These are phyloP conservation scores for Raffaelea arxii DNA, from an alignment of 2,329 filamentous ascomycete species.

Conservation along the genomic window DNA sequence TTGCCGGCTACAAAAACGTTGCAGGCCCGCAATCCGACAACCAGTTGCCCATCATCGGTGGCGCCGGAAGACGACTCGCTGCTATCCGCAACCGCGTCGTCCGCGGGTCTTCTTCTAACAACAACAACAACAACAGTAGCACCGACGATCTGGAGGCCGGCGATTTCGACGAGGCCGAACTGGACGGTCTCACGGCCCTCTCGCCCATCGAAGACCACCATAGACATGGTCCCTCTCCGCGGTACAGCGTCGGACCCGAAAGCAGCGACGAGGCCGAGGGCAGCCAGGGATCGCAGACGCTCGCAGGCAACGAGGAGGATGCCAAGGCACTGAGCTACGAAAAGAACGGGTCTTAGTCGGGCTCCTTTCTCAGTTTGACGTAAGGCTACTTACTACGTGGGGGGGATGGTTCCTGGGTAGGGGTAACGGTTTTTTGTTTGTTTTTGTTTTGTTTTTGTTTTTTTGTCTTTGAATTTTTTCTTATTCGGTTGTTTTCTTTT, in stretches of 20 bases:
- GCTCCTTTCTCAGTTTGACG: too few species aligned
- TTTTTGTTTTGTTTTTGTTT: background rate
- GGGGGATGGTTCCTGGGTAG: too few species aligned
- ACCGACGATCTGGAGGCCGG: constrained; percentile 46
- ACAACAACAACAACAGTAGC: constrained; percentile 11
- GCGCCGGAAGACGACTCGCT: constrained; percentile 19
- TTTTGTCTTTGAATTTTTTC: background rate
- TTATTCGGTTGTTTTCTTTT: background rate
- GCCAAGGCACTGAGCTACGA: too few species aligned
- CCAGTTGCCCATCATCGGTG: background rate
- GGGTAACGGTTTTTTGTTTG: too few species aligned
- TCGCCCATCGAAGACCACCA: too few species aligned
- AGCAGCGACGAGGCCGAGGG: constrained; percentile 54
- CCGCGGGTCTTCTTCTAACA: constrained; percentile 9
- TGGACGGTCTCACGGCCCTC: constrained; percentile 55
- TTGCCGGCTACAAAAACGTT: constrained; percentile 41
- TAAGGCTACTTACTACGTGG: too few species aligned
- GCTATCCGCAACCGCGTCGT: constrained; percentile 9
- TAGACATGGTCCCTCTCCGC: constrained; percentile 43
- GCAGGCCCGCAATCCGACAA: constrained; percentile 21
- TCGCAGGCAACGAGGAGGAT: too few species aligned
- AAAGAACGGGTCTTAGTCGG: too few species aligned
- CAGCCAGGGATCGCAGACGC: too few species aligned
- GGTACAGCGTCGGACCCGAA: constrained; percentile 48
- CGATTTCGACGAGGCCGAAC: constrained; percentile 56